Base-by-base conservation (phyloP, 495 filamentous ascomycete species). In the Entonaema liquescens region DNA sequence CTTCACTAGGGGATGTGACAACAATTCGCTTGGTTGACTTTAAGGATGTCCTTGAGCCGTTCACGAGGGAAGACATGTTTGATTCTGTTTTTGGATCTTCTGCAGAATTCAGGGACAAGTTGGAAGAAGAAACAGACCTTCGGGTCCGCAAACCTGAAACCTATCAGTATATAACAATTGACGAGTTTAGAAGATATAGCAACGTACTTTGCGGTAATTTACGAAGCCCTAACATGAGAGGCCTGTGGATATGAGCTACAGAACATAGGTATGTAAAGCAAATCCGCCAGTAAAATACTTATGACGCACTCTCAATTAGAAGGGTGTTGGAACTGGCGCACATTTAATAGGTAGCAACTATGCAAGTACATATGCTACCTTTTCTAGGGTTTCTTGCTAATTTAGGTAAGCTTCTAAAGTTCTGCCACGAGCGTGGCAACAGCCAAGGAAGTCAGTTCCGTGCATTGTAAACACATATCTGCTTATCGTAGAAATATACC, bases 201-300 rank as follows among this genome's bases (percentile, higher is more conserved):
- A 31, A 31, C 62, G 33, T 66, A 71, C 68, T 71, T 64, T 63
- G 63, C 68, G 58, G 58, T 47, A 67, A 17, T 63, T 63, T 71
- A 62, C 63, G 63, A 63, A 59, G 55, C 21, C 66, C 44, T 55
- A 70, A 63, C 63, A 71, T 67, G 33, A 53, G 52, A 38, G 53
- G 23, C 40, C 53, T 62, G n/a, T 38, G 9, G 21, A 38, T 28
- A 38, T 42, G 29, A 36, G 17, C 11, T 44, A n/a, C n/a, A n/a
- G n/a, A n/a, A n/a, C n/a, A n/a, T n/a, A n/a, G n/a, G n/a, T n/a
- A n/a, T n/a, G n/a, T n/a, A n/a, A n/a, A n/a, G n/a, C n/a, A n/a
- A n/a, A n/a, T n/a, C n/a, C n/a, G n/a, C n/a, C n/a, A n/a, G n/a
- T n/a, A n/a, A n/a, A n/a, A n/a, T n/a, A n/a, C n/a, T n/a, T n/a